These are phyloP conservation scores for Diplodia scrobiculata DNA, from an alignment of 2,329 filamentous ascomycete genomes.

Conservation along the genomic window DNA sequence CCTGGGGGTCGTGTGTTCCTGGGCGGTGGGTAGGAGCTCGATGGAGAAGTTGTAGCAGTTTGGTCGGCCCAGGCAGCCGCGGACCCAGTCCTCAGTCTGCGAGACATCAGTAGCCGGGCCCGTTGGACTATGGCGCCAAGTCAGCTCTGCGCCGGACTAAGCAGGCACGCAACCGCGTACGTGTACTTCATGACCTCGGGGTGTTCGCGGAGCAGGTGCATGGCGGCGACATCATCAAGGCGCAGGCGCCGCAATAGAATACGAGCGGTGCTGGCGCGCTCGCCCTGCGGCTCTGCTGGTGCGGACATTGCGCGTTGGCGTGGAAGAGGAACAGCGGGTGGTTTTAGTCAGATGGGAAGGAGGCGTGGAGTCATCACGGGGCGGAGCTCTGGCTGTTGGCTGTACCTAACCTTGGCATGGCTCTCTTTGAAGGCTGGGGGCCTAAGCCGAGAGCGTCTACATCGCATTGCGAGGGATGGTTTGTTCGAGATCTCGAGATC, in stretches of 20 bases:
- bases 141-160: conserved; percentile 27
- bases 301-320: neutral
- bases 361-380: conserved; percentile 2
- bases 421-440: neutral
- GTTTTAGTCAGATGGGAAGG: neutral
- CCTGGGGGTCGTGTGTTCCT: conserved; percentile 32
- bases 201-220: conserved; percentile 59
- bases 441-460: neutral
- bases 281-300: neutral
- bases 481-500: neutral
- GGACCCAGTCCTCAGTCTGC: conserved; percentile 44
- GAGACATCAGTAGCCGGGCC: conserved; percentile 29
- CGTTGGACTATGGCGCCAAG: conserved; percentile 3
- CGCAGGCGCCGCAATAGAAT: conserved; percentile 58
- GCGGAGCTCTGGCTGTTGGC: neutral
- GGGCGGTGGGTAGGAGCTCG: conserved; percentile 44
- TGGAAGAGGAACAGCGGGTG: neutral
- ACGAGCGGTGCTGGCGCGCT: conserved; percentile 51
- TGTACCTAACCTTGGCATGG: neutral
- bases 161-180: conserved; percentile 37
- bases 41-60: conserved; percentile 62
- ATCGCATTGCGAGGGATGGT: neutral
- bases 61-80: conserved; percentile 39
- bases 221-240: conserved; percentile 54
- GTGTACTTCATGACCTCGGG: conserved; percentile 67